These are phyloP conservation scores for Suillus spraguei DNA, from an alignment of 768 basidiomycete genomes.

Conservation along the genomic window DNA sequence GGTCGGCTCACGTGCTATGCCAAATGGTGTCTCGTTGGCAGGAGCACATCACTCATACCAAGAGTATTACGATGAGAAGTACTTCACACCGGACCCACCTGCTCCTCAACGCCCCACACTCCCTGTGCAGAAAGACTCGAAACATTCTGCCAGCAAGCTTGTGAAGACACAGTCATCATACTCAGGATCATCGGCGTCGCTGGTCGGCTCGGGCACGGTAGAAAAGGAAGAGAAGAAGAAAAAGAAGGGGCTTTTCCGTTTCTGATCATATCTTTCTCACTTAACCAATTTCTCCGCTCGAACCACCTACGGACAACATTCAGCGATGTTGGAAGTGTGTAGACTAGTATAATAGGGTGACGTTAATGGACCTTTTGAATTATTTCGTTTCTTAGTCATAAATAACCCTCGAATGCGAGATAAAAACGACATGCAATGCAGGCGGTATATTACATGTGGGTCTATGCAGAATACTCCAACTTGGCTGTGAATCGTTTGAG, in stretches of 20 bases:
- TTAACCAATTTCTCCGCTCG: background rate
- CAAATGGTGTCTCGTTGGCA: constrained; percentile 65
- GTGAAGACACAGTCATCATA: constrained; percentile 47
- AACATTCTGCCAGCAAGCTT: constrained; percentile 36
- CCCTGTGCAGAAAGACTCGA: constrained; percentile 16
- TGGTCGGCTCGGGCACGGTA: constrained; percentile 37
- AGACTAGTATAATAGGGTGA: constrained; percentile 11
- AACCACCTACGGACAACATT: constrained; percentile 5
- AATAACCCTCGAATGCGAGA: constrained; percentile 4
- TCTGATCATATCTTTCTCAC: constrained; percentile 37
- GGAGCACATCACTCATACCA: constrained; percentile 59
- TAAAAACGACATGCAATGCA: constrained; percentile 14
- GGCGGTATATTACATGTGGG: constrained; percentile 27
- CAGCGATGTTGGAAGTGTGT: constrained; percentile 4
- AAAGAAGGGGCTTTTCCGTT: constrained; percentile 71
- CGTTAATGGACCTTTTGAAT: constrained; percentile 13
- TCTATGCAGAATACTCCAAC: constrained; percentile 46
- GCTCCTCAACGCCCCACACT: constrained; percentile 29
- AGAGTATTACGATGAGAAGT: constrained; percentile 80
- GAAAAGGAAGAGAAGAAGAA: constrained; percentile 76
- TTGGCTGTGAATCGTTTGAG: constrained; percentile 35
- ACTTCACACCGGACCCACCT: constrained; percentile 67
- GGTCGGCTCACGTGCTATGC: constrained; percentile 71
- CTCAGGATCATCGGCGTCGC: constrained; percentile 53
- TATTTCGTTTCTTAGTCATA: background rate